A percentile compares a stretch with the other conserved stretches of the same genome.
Evolutionary conservation across 257 asterid species (phyloP).

Genomic region (Solanum gandarillasii): DNA sequence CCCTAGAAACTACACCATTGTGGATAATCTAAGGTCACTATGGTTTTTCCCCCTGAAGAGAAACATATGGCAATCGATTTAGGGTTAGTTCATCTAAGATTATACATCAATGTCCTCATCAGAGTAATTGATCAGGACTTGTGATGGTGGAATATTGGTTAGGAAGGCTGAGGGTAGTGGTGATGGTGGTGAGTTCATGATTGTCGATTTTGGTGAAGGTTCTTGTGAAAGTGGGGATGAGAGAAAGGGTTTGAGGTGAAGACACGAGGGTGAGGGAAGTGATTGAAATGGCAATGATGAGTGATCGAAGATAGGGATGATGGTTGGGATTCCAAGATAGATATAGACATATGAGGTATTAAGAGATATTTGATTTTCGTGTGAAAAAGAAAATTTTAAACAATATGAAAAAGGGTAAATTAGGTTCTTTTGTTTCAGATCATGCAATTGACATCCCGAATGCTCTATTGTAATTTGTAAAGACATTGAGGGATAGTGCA

Average conservation of each 20-base stretch:
- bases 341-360: not conserved
- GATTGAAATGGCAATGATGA: not conserved
- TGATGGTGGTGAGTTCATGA: not conserved
- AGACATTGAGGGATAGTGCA: not conserved
- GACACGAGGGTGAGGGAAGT: too few species aligned
- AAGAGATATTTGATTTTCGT: not conserved
- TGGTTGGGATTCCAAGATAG: too few species aligned
- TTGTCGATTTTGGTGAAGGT: not conserved
- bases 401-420: not conserved
- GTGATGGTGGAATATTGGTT: too few species aligned
- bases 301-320: not conserved
- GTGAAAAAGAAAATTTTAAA: too few species aligned
- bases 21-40: not conserved
- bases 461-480: not conserved
- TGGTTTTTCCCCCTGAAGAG: not conserved
- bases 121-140: not conserved
- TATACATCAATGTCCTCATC: not conserved
- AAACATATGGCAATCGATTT: not conserved
- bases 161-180: not conserved
- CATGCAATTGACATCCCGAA: not conserved
- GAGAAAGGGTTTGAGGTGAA: not conserved
- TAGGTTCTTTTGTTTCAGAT: not conserved
- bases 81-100: not conserved
- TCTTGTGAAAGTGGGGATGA: not conserved
- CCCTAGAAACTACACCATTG: not conserved